A percentile compares a stretch with the other conserved stretches of the same genome.
Evolutionary conservation across 441 rosid genomes (phyloP).

Genomic region (Pelargonium myrrhifolium): DNA sequence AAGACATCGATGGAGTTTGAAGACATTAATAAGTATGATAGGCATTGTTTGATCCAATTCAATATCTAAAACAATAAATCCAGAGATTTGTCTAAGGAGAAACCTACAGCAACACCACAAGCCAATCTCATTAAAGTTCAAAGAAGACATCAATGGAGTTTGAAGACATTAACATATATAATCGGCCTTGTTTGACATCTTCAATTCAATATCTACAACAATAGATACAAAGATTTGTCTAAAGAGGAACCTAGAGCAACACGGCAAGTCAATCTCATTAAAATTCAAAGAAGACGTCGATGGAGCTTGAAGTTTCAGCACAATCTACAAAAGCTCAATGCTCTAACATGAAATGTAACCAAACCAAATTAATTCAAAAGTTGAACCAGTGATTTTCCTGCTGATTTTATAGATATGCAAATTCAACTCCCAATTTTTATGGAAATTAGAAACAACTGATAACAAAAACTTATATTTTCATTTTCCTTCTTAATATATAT

Average conservation of each 20-base stretch:
- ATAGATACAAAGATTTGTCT: no score
- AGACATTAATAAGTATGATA: conserved; percentile 9
- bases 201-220: no score
- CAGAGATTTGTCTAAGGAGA: not conserved
- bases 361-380: not conserved
- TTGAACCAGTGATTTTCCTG: not conserved
- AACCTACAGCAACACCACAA: conserved; percentile 2
- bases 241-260: no score
- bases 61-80: not conserved
- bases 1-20: not conserved
- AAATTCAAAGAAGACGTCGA: no score
- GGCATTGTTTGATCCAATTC: not conserved
- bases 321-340: not conserved
- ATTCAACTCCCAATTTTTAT: not conserved
- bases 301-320: not conserved
- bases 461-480: not conserved
- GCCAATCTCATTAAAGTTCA: not conserved
- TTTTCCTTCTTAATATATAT: not conserved
- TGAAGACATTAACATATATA: no score
- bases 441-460: not conserved
- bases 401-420: not conserved
- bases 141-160: no score
- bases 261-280: no score
- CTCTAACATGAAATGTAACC: not conserved
- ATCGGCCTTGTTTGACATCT: no score